These are phyloP conservation scores for Lactarius indigo DNA, from an alignment of 768 basidiomycete species.

Conservation along the genomic window DNA sequence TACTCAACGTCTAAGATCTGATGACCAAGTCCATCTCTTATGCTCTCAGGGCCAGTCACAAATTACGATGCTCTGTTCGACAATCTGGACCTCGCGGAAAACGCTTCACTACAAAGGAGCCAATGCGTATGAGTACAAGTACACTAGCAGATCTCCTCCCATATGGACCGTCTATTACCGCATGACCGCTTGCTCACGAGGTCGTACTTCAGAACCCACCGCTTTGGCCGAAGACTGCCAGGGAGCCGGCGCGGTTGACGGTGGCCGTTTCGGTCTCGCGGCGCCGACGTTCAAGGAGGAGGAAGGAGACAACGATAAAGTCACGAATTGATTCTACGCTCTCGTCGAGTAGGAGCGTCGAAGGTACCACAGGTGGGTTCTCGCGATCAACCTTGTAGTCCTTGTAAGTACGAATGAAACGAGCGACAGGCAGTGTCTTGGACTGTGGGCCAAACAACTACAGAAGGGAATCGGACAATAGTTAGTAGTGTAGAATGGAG, in stretches of 20 bases:
- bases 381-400: slow-evolving; percentile 14
- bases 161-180: neutral
- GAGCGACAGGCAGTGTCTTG: slow-evolving; percentile 24
- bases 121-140: neutral
- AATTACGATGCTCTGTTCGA: neutral
- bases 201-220: neutral
- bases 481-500: neutral
- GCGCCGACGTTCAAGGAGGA: slow-evolving; percentile 24
- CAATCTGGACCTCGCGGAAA: neutral
- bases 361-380: slow-evolving; percentile 16
- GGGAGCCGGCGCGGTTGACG: slow-evolving; percentile 1
- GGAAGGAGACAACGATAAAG: slow-evolving; percentile 21
- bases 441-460: slow-evolving; percentile 22
- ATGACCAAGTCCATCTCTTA: no score
- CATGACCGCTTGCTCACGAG: neutral
- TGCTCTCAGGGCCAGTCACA: no score
- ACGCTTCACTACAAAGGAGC: neutral
- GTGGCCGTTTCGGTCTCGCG: slow-evolving; percentile 19
- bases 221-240: neutral
- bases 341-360: slow-evolving; percentile 22
- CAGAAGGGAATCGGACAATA: no score
- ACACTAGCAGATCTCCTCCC: neutral
- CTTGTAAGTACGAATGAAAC: slow-evolving; percentile 20
- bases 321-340: slow-evolving; percentile 22
- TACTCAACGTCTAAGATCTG: no score